Evolutionary conservation across 148 eudicot species (phyloP).

Genomic region (Rhododendron mucronatum): DNA sequence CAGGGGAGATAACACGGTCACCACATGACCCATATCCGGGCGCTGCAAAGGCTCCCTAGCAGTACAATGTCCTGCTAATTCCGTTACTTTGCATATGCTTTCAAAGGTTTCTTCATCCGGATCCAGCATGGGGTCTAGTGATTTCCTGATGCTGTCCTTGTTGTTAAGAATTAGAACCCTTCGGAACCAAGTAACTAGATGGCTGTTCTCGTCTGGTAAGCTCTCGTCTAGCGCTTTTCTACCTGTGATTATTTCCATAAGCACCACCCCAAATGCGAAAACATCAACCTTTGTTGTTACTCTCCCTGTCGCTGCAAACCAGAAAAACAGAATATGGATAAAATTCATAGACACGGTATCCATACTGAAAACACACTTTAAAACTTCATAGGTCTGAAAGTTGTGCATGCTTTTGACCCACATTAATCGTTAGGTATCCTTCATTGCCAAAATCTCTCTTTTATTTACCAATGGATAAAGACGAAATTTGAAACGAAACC

Average conservation of each 20-base stretch:
- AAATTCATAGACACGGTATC: background rate
- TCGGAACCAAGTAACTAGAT: conserved; percentile 55
- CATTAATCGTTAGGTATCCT: background rate
- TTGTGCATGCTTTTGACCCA: background rate
- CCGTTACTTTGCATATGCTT: conserved; percentile 39
- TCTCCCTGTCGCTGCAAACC: conserved; percentile 48
- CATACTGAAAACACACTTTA: background rate
- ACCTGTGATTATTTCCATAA: conserved; percentile 58
- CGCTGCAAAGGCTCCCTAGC: conserved; percentile 48
- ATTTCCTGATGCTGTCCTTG: conserved; percentile 31
- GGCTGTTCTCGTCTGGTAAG: conserved; percentile 45
- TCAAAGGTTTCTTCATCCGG: conserved; percentile 39
- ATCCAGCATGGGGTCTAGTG: conserved; percentile 32
- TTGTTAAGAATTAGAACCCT: conserved; percentile 31
- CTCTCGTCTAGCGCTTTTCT: conserved; percentile 47
- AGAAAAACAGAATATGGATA: background rate
- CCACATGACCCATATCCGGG: conserved; percentile 57
- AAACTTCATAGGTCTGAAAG: background rate
- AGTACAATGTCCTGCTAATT: conserved; percentile 54
- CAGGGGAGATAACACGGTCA: conserved; percentile 42
- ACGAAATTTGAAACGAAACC: background rate
- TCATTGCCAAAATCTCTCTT: background rate
- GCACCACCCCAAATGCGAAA: conserved; percentile 46
- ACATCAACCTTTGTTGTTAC: conserved; percentile 62
- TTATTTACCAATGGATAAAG: background rate